Conservation (phyloP, 2,329 filamentous ascomycete genomes). For the Fusarium nanum region DNA sequence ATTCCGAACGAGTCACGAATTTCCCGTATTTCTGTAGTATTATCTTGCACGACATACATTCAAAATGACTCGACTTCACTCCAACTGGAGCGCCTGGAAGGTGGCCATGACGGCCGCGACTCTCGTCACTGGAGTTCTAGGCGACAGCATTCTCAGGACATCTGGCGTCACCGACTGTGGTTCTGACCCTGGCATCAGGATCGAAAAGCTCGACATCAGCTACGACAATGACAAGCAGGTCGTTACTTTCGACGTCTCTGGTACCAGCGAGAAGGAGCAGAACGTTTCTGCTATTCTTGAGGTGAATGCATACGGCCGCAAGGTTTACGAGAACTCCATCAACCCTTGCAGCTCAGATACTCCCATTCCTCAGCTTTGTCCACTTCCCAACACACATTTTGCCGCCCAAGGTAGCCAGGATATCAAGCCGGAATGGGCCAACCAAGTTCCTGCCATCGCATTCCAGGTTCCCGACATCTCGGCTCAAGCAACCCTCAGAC, state of each 20-base stretch:
- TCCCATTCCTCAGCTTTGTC: conserved; percentile 81
- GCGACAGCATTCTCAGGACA: conserved; percentile 80
- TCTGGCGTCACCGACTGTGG: conserved; percentile 81
- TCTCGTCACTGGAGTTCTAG: conserved; percentile 64
- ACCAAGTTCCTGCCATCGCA: conserved; percentile 85
- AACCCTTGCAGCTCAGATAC: conserved; percentile 80
- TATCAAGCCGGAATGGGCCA: conserved; percentile 77
- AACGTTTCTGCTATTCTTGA: conserved; percentile 82
- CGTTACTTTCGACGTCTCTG: conserved; percentile 84
- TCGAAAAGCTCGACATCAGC: conserved; percentile 79
- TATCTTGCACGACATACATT: conserved; percentile 33
- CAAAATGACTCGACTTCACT: conserved; percentile 51
- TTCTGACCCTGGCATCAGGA: conserved; percentile 66
- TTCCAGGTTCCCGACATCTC: conserved; percentile 93
- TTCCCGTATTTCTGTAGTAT: conserved; percentile 39
- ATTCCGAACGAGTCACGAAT: conserved; percentile 39
- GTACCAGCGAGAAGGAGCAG: conserved; percentile 77
- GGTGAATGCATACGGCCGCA: conserved; percentile 85
- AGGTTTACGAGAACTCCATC: conserved; percentile 83
- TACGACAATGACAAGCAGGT: conserved; percentile 81
- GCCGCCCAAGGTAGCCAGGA: conserved; percentile 75
- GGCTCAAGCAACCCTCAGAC: conserved; percentile 81
- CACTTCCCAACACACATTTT: conserved; percentile 82
- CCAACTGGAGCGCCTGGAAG: conserved; percentile 48
- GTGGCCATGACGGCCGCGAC: conserved; percentile 51